Evolutionary conservation across 345 rosid genomes (phyloP).

Genomic region (Clausena lansium): DNA sequence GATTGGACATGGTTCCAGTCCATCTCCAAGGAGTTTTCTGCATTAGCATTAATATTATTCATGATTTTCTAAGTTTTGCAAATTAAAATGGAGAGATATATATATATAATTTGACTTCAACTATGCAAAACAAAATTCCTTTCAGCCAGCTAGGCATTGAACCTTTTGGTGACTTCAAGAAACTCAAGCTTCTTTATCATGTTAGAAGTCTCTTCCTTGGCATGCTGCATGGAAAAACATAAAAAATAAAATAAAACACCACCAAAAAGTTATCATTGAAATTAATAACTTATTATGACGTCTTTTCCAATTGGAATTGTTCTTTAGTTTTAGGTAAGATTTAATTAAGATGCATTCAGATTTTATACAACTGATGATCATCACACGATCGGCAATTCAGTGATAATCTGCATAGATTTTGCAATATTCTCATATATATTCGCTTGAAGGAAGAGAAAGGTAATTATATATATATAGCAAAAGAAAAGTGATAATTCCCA

Average conservation of each 20-base stretch:
- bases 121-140: neutral
- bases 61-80: neutral
- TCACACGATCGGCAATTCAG: neutral
- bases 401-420: neutral
- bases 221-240: slow-evolving; percentile 32
- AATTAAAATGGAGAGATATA: neutral
- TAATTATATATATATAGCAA: too few species aligned
- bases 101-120: neutral
- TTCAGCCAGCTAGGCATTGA: neutral
- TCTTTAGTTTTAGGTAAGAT: neutral
- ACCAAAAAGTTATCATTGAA: neutral
- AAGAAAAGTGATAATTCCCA: too few species aligned
- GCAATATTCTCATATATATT: neutral
- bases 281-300: neutral
- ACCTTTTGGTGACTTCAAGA: slow-evolving; percentile 70
- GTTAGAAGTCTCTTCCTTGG: slow-evolving; percentile 39
- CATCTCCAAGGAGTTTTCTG: slow-evolving; percentile 76
- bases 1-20: slow-evolving; percentile 56
- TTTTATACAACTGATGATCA: neutral
- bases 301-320: neutral
- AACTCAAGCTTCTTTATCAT: slow-evolving; percentile 66
- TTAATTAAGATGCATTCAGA: neutral
- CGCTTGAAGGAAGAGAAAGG: too few species aligned
- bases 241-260: too few species aligned
- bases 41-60: neutral